These are phyloP conservation scores for Penicillium freii DNA, from an alignment of 2,329 filamentous ascomycete genomes.

Conservation along the genomic window DNA sequence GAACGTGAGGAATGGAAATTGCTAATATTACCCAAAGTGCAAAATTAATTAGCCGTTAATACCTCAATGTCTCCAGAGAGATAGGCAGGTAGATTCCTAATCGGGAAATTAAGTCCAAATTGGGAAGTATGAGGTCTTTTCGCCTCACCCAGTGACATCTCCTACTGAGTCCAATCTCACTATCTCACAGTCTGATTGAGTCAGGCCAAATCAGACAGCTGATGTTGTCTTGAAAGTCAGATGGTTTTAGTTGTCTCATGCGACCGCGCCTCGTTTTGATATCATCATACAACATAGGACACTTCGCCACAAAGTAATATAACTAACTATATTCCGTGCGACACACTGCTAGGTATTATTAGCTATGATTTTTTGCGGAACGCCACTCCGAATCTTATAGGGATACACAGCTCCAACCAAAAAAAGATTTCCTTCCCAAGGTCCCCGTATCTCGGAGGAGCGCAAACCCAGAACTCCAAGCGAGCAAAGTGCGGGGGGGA, in stretches of 20 bases:
- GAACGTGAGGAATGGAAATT: background rate
- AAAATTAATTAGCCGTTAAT: background rate
- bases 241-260: background rate
- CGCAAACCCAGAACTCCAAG: background rate
- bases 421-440: background rate
- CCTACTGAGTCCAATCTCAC: background rate
- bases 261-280: background rate
- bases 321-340: background rate
- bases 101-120: background rate
- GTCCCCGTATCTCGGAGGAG: constrained; percentile 2
- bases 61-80: background rate
- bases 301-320: background rate
- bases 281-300: background rate
- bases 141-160: background rate
- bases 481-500: constrained; percentile 15
- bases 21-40: background rate
- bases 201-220: background rate
- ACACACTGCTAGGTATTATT: background rate
- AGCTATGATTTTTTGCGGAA: background rate
- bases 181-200: background rate
- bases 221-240: background rate
- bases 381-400: background rate
- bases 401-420: background rate
- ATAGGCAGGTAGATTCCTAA: background rate
- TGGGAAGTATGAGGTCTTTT: background rate